A percentile compares a stretch with the other conserved stretches of the same genome.
Conservation (phyloP, 345 rosid species). For the Litchi chinensis region DNA sequence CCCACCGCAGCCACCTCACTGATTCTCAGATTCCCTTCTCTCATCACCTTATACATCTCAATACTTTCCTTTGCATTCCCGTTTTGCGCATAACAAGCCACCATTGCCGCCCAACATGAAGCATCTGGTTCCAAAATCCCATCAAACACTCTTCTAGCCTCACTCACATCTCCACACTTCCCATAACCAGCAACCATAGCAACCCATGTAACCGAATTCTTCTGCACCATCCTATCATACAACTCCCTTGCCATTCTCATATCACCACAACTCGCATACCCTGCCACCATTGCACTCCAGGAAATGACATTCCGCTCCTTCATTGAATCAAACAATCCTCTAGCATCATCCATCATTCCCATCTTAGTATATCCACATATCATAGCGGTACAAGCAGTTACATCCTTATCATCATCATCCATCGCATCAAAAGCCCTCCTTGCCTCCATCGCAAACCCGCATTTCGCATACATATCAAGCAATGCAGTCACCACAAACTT, state of each 20-base stretch:
- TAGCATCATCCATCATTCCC: conserved; percentile 41
- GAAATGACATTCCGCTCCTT: conserved; percentile 37
- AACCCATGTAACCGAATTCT: conserved; percentile 45
- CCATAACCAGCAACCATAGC: conserved; percentile 58
- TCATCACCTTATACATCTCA: conserved; percentile 38
- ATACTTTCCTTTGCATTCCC: conserved; percentile 45
- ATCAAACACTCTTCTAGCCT: conserved; percentile 53
- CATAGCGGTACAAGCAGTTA: conserved; percentile 70
- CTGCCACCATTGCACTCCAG: conserved; percentile 59
- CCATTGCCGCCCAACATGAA: conserved; percentile 59
- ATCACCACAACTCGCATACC: conserved; percentile 49
- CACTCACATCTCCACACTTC: conserved; percentile 38
- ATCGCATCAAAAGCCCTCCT: conserved; percentile 50
- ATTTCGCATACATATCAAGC: conserved; percentile 51
- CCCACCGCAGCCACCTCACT: conserved; percentile 52
- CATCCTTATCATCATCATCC: conserved; percentile 48
- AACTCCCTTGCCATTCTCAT: conserved; percentile 43
- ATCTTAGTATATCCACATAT: conserved; percentile 56
- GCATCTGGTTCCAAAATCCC: conserved; percentile 36
- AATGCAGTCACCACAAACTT: conserved; percentile 50
- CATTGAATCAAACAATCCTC: conserved; percentile 41
- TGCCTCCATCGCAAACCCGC: conserved; percentile 46
- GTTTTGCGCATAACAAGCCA: conserved; percentile 53
- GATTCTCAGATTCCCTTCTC: conserved; percentile 21
- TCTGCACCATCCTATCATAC: conserved; percentile 39